Percentiles rank a stretch among this genome's conserved stretches.
Conservation (phyloP, 2,329 filamentous ascomycete species). For the Lasiodiplodia gonubiensis region DNA sequence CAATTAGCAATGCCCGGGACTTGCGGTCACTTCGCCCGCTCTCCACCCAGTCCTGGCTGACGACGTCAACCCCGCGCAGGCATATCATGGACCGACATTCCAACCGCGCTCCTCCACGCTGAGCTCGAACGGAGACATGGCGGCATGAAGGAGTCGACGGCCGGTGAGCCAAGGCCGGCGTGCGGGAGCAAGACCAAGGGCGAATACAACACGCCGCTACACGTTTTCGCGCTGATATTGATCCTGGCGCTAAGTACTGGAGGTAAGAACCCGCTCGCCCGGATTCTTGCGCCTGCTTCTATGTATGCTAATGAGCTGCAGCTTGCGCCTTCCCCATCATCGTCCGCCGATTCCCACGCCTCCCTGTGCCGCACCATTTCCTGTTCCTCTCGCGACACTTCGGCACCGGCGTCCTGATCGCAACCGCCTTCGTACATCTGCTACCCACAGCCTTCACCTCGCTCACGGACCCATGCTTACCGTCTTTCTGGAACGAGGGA, state of each 20-base stretch:
- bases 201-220: constrained; percentile 61
- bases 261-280: constrained; percentile 43
- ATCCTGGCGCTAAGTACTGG: constrained; percentile 62
- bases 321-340: constrained; percentile 49
- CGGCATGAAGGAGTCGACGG: constrained; percentile 52
- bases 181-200: constrained; percentile 58
- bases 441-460: constrained; percentile 49
- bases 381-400: constrained; percentile 50
- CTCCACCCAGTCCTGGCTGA: constrained; percentile 1
- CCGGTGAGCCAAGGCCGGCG: constrained; percentile 45
- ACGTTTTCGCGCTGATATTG: constrained; percentile 63
- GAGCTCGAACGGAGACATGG: constrained; percentile 51
- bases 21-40: not conserved
- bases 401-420: constrained; percentile 49
- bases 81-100: constrained; percentile 45
- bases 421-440: constrained; percentile 50
- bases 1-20: not conserved
- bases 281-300: not conserved
- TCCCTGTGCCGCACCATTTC: constrained; percentile 47
- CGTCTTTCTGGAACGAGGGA: constrained; percentile 47
- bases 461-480: constrained; percentile 48
- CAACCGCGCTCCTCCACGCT: constrained; percentile 53
- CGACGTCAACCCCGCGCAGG: constrained; percentile 16
- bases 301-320: constrained; percentile 30
- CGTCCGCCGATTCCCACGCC: constrained; percentile 45